Evolutionary conservation across 306 rosid species (phyloP), one percentile per base, ranked within the genome.

Genomic region (Prosopis cineraria): DNA sequence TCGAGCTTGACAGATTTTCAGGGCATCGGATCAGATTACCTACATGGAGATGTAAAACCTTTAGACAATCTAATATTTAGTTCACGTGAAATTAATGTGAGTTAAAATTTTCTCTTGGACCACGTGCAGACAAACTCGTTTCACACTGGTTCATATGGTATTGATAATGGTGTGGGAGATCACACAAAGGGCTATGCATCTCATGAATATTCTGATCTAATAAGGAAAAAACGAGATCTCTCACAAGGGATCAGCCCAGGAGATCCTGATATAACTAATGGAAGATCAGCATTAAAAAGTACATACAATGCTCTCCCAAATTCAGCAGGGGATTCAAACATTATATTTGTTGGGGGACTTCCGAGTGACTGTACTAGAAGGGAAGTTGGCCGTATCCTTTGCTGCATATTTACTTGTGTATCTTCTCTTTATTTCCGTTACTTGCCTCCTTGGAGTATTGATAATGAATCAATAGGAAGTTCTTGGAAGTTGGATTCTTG

Each of bases 351-450:
- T 36, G 92, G 80, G 56, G 91, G 90, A 69, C 93, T 93, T 72
- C 97, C 97, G 5, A 85, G 77, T 6, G 90, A 93, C 80, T 90
- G 94, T 86, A 93, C 92, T 48, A 88, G 98, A 86, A 88, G 98
- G 84, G 98, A 90, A 90, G 96, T 90, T 43, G 92, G 96, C 36
- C 94, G 96, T 90, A 90, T 93, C 98, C 96, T 90, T 82, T 83
- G 59, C 62, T 70, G 45, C 69, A 0, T 25, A n/a, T 50, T n/a
- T 75, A 70, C 47, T n/a, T 10, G 13, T 64, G 10, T 9, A 64
- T 34, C 27, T 65, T 47, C 27, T 34, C 8, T 65, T 13, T 75
- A 31, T 29, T 37, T 68, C 37, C 12, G n/a, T 73, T 74, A 78
- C 74, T 3, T 71, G 29, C 66, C 71, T 8, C 11, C 75, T 27